Conservation (phyloP, 176 grass and related monocot genomes). For the Pontederia paniculata region DNA sequence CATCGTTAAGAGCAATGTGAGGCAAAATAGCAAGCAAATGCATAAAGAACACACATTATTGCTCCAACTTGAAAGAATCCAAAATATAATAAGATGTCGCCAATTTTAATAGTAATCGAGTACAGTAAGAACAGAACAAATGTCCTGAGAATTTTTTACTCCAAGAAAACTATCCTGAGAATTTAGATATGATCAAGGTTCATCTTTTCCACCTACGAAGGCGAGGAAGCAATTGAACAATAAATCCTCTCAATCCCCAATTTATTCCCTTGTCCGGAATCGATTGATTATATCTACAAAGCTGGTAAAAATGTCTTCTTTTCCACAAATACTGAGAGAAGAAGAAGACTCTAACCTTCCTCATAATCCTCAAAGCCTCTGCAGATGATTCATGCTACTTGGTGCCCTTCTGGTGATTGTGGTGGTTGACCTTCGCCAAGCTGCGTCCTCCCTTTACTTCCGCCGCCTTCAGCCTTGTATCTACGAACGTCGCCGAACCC, state of each 20-base stretch:
- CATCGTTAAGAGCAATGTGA: too few relatives aligned
- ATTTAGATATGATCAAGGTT: too few relatives aligned
- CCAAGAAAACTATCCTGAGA: too few relatives aligned
- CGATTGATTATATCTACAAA: not conserved
- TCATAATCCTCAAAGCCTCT: slow-evolving; percentile 19
- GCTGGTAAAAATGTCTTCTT: not conserved
- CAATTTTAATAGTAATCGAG: too few relatives aligned
- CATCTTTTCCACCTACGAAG: not conserved
- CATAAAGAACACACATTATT: too few relatives aligned
- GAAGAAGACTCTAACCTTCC: slow-evolving; percentile 31
- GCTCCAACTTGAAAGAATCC: too few relatives aligned
- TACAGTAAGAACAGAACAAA: too few relatives aligned
- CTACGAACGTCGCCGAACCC: slow-evolving; percentile 49
- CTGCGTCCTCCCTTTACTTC: slow-evolving; percentile 36
- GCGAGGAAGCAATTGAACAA: not conserved
- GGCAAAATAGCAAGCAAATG: too few relatives aligned
- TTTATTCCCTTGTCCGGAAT: too few relatives aligned
- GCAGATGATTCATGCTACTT: not conserved
- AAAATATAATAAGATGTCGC: too few relatives aligned
- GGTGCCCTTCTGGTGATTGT: slow-evolving; percentile 24
- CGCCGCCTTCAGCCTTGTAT: slow-evolving; percentile 11
- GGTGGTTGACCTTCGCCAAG: slow-evolving; percentile 43
- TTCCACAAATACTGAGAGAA: slow-evolving; percentile 1
- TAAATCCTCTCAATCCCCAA: too few relatives aligned
- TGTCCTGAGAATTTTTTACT: too few relatives aligned